Percentiles rank a stretch among this genome's conserved stretches.
These are phyloP conservation scores for Rhodotorula toruloides DNA, from an alignment of 768 basidiomycete genomes.

Conservation along the genomic window DNA sequence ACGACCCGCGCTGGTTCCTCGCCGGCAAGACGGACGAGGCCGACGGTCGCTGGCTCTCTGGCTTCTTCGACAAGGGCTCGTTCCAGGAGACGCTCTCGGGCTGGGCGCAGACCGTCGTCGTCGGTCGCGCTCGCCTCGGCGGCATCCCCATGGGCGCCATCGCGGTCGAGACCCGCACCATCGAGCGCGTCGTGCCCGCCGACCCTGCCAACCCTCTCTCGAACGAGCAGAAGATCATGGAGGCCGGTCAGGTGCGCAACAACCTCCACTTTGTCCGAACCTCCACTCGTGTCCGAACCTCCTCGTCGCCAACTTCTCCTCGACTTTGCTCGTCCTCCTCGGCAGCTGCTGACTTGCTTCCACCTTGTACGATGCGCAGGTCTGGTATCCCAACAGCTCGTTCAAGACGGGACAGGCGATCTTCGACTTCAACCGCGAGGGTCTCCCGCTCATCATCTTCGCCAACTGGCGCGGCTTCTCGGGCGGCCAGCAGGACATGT, in stretches of 20 bases:
- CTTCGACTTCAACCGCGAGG: constrained; percentile 96
- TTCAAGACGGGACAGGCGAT: constrained; percentile 99
- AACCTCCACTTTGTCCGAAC: not conserved
- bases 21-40: constrained; percentile 84
- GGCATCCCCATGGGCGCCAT: constrained; percentile 98
- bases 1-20: constrained; percentile 97
- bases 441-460: constrained; percentile 92
- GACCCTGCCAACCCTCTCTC: constrained; percentile 96
- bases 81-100: constrained; percentile 99
- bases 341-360: not conserved
- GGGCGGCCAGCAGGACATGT: constrained; percentile 97
- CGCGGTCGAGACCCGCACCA: constrained; percentile 93
- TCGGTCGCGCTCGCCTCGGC: constrained; percentile 89
- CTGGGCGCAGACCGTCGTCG: constrained; percentile 98
- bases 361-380: constrained; percentile 48
- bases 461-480: constrained; percentile 99
- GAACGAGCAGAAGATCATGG: constrained; percentile 96
- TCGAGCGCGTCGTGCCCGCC: constrained; percentile 92
- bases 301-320: not conserved
- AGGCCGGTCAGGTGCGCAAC: constrained; percentile 72
- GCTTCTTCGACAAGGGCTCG: constrained; percentile 94
- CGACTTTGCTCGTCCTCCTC: not conserved
- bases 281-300: too few species aligned
- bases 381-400: constrained; percentile 99
- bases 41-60: constrained; percentile 64